These are phyloP conservation scores for Mycena chlorophos DNA, from an alignment of 768 basidiomycete species.

Conservation along the genomic window DNA sequence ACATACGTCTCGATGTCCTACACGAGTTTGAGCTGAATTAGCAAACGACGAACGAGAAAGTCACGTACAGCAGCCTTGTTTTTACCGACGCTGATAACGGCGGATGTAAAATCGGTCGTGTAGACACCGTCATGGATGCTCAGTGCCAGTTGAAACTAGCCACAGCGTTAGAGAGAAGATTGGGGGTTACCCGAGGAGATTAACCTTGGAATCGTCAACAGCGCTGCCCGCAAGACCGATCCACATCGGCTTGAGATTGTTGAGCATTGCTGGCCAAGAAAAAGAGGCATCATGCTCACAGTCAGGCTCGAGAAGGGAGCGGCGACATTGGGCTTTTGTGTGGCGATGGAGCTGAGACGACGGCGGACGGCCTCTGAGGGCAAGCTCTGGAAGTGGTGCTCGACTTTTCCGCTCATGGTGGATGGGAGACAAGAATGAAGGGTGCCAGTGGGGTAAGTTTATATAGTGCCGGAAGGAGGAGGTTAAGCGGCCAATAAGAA, in stretches of 20 bases:
- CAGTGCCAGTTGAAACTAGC: constrained; percentile 26
- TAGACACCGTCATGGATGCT: constrained; percentile 87
- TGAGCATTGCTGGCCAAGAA: constrained; percentile 25
- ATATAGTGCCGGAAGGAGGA: constrained; percentile 28
- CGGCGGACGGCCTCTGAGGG: constrained; percentile 63
- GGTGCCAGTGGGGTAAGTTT: constrained; percentile 26
- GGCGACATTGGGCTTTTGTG: constrained; percentile 53
- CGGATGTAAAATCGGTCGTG: constrained; percentile 73
- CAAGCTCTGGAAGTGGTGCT: constrained; percentile 60
- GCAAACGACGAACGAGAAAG: neutral
- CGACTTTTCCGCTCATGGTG: constrained; percentile 43
- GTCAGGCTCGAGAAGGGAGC: constrained; percentile 63
- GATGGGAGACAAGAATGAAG: constrained; percentile 42
- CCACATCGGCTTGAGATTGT: constrained; percentile 76
- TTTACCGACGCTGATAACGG: constrained; percentile 47
- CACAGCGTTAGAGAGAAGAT: neutral
- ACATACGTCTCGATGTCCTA: constrained; percentile 63
- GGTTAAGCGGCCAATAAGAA: constrained; percentile 5
- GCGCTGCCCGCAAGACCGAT: constrained; percentile 71
- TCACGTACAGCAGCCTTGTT: constrained; percentile 43
- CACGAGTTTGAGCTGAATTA: neutral
- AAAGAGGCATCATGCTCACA: constrained; percentile 41
- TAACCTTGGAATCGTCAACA: constrained; percentile 61
- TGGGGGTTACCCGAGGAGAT: constrained; percentile 44
- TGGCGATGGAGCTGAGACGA: constrained; percentile 54